Base-by-base conservation (phyloP, 2,329 filamentous ascomycete genomes). In the Lecanicillium sp. region DNA sequence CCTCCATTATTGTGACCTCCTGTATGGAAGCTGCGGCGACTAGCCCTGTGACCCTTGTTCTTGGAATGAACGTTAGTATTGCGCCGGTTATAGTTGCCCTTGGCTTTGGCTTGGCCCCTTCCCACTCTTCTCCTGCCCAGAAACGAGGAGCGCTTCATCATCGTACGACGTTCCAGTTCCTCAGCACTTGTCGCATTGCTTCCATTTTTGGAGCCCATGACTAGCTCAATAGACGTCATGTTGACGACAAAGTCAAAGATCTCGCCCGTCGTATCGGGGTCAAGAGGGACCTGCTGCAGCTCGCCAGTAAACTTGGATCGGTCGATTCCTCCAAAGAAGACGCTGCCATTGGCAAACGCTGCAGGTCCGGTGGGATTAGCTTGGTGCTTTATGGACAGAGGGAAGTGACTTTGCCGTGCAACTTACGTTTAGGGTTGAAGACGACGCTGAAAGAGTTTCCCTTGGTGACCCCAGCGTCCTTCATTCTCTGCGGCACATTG, bases 281-380 rank as follows among this genome's bases (percentile, higher is more conserved):
- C 33, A 9, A 45, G 9, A n/a, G 12, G 4, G n/a, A 45, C 43
- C 15, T 45, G 9, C 19, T 45, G 21, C 32, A 45, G 33, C 15
- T 45, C 33, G 32, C 43, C 43, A 12, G 5, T 29, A 15, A 45
- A 45, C 43, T 45, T 37, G 33, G 33, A 29, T 5, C 43, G 33
- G n/a, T 47, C 44, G 20, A 47, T 39, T 5, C 44, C 44, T 20
- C 44, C 44, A n/a, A 47, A 39, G 15, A 47, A 38, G 19, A 47
- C 44, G 36, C 35, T 38, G 3, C 44, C 44, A 26, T 47, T 47
- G 19, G 35, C 44, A 3, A 47, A 11, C 4, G 44, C 44, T 47
- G 27, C 15, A 10, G 11, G n/a, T 19, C 15, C n/a, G 7, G 2
- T n/a, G n/a, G 35, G 35, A n/a, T 32, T 26, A 30, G 26, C 17